Evolutionary conservation across 345 rosid species (phyloP), one percentile per base, ranked within the genome.

Genomic region (Fremontodendron californicum): DNA sequence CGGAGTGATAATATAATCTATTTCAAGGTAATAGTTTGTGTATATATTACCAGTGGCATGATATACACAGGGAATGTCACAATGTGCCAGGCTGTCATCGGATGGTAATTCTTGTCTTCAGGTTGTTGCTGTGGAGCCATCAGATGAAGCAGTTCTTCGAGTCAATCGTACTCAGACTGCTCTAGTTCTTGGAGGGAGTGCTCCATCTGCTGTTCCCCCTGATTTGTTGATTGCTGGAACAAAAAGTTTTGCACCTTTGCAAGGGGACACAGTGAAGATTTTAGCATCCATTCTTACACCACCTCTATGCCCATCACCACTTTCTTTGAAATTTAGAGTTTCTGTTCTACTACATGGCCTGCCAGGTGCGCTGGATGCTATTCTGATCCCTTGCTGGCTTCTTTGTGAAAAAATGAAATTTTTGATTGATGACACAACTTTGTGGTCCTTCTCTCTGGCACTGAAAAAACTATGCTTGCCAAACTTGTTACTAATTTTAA

Each of bases 91-190:
- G 72, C 71, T 74, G 60, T 77, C 75, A 77, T 86, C 16, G 37
- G 40, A 70, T 78, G 64, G 57, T 76, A 40, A 54, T 88, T 85
- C 39, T 16, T 82, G 37, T 80, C 74, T 57, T 75, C 87, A 94
- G 97, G 99, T 93, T 55, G 88, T 92, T 49, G 90, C 98, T 8
- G 82, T 92, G 96, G 98, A 96, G 86, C 99, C 99, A 75, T 89
- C 93, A 61, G 89, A 89, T 73, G 92, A 93, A 85, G 77, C 82
- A 21, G 80, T 90, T 85, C 94, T 93, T 81, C 89, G 92, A 77
- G 93, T 92, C 79, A 92, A 90, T 78, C 73, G 74, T 74, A 84
- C 89, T 75, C 89, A 83, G 85, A 96, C 98, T 37, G 98, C 99
- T 72, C 96, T 96, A 79, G 97, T 96, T 64, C 97, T 96, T 71